A percentile compares a stretch with the other conserved stretches of the same genome.
phyloP scores from a whole-genome alignment of 1,284 basidiomycete genomes.

The Naganishia cerealis region DNA sequence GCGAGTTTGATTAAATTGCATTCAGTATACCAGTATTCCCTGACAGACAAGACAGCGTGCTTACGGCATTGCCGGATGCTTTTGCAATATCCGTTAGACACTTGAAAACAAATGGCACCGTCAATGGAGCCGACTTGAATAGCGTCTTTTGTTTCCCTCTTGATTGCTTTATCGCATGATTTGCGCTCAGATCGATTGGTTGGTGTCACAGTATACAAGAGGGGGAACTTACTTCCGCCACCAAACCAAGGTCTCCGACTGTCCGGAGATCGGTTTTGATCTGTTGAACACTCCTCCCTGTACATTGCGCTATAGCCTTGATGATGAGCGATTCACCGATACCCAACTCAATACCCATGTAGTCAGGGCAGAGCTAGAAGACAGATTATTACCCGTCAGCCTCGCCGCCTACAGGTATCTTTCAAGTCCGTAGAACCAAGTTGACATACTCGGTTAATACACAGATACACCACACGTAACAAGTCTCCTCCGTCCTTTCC shows the following conservation, averaged over 20 bases:
- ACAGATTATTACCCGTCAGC: not conserved
- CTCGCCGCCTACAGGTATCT: not conserved
- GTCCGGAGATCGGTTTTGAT: conserved; percentile 91
- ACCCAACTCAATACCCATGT: conserved; percentile 91
- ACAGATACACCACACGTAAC: conserved; percentile 88
- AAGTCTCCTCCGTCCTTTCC: conserved; percentile 69
- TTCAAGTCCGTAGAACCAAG: not conserved
- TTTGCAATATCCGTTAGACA: conserved; percentile 83
- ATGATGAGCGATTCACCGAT: conserved; percentile 93
- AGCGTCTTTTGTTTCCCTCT: conserved; percentile 91
- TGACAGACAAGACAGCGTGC: conserved; percentile 38
- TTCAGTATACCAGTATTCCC: not conserved
- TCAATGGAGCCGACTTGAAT: conserved; percentile 90
- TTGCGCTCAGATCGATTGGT: not conserved
- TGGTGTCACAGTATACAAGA: not conserved
- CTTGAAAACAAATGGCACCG: conserved; percentile 81
- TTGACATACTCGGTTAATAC: conserved; percentile 82
- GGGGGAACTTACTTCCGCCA: conserved; percentile 73
- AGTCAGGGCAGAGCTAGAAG: conserved; percentile 83
- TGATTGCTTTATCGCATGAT: conserved; percentile 28
- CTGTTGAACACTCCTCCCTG: conserved; percentile 75
- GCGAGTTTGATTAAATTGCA: not conserved
- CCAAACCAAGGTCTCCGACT: conserved; percentile 91
- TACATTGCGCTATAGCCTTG: conserved; percentile 93
- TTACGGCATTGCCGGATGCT: conserved; percentile 75